phyloP scores from a whole-genome alignment of 2,329 filamentous ascomycete genomes.

The Xylariomycetidae sp. region DNA sequence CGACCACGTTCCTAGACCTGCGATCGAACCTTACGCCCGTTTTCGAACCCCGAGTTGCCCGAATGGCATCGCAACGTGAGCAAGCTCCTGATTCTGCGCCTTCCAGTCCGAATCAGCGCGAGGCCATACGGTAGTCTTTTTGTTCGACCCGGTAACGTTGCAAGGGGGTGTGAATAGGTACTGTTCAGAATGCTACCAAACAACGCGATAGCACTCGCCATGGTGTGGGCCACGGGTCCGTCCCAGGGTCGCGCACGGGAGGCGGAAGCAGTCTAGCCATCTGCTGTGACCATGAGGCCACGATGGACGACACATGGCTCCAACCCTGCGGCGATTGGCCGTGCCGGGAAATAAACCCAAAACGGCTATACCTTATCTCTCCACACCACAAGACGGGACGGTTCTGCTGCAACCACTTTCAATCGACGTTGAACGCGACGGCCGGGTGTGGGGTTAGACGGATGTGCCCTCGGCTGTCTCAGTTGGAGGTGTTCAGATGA shows the following conservation, averaged over 20 bases:
- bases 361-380: constrained; percentile 24
- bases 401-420: constrained; percentile 11
- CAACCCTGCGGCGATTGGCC: constrained; percentile 12
- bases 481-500: too few species aligned
- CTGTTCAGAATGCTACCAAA: constrained; percentile 10
- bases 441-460: too few species aligned
- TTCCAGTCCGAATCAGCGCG: too few species aligned
- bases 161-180: constrained; percentile 8
- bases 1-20: too few species aligned
- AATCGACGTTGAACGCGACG: too few species aligned
- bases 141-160: constrained; percentile 13
- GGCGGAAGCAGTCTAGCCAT: constrained; percentile 1
- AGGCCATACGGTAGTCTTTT: too few species aligned
- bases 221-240: constrained; percentile 1
- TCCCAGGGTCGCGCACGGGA: constrained; percentile 2
- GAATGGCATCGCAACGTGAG: too few species aligned
- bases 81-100: too few species aligned
- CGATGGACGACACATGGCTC: constrained; percentile 7
- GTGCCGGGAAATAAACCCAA: constrained; percentile 14
- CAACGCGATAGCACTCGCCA: constrained; percentile 1
- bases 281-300: constrained; percentile 10
- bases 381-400: constrained; percentile 8
- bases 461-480: too few species aligned
- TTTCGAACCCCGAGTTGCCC: too few species aligned
- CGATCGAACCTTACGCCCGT: too few species aligned